Conservation (phyloP, 2,329 filamentous ascomycete genomes). For the Curvularia verruculosa region DNA sequence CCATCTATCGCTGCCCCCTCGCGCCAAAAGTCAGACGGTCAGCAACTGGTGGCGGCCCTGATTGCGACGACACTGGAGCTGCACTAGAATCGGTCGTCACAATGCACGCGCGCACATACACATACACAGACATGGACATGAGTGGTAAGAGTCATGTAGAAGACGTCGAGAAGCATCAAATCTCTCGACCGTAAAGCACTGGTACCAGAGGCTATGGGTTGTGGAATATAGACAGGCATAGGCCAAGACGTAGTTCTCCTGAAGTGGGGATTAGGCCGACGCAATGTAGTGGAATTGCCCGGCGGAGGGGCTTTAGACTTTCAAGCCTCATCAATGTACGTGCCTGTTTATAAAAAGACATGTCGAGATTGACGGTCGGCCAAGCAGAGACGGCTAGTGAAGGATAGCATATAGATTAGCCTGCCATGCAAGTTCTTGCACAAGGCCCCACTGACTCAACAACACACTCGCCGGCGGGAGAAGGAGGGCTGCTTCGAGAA, state of each 20-base stretch:
- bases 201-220: slow-evolving; percentile 8
- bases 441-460: slow-evolving; percentile 18
- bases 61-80: slow-evolving; percentile 1
- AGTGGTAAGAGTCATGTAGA: slow-evolving; percentile 1
- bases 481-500: slow-evolving; percentile 36
- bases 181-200: slow-evolving; percentile 1
- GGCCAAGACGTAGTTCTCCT: slow-evolving; percentile 25
- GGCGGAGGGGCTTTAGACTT: slow-evolving; percentile 28
- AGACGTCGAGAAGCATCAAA: background rate
- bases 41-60: slow-evolving; percentile 4
- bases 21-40: slow-evolving; percentile 14
- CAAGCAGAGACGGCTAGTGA: slow-evolving; percentile 32
- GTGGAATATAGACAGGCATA: slow-evolving; percentile 27
- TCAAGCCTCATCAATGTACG: slow-evolving; percentile 43
- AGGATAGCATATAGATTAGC: slow-evolving; percentile 27
- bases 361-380: slow-evolving; percentile 28
- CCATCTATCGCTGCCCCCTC: slow-evolving; percentile 11
- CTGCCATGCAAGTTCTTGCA: slow-evolving; percentile 25
- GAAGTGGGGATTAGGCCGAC: slow-evolving; percentile 42
- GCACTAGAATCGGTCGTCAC: slow-evolving; percentile 28
- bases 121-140: too few species aligned
- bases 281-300: slow-evolving; percentile 38
- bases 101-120: slow-evolving; percentile 18
- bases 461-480: slow-evolving; percentile 22
- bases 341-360: slow-evolving; percentile 21